A percentile compares a stretch with the other conserved stretches of the same genome.
These are phyloP conservation scores for Choiromyces venosus DNA, from an alignment of 495 filamentous ascomycete genomes.

Conservation along the genomic window DNA sequence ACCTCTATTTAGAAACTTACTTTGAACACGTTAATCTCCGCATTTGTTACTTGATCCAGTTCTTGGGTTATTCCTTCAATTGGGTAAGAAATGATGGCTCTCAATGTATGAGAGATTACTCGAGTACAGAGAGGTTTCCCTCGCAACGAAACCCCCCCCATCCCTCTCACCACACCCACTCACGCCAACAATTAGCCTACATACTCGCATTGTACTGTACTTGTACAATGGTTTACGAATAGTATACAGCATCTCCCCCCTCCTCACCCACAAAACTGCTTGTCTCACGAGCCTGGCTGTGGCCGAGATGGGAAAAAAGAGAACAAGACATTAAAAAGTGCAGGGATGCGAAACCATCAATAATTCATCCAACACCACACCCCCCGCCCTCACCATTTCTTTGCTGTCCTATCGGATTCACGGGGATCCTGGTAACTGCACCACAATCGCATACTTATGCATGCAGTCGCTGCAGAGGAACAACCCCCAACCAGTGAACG, in stretches of 20 bases:
- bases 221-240: neutral
- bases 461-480: slow-evolving; percentile 18
- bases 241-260: neutral
- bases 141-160: slow-evolving; percentile 17
- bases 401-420: slow-evolving; percentile 30
- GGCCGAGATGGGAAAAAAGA: neutral
- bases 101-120: neutral
- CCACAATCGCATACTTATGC: slow-evolving; percentile 38
- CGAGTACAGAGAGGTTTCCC: slow-evolving; percentile 13
- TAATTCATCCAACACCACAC: slow-evolving; percentile 31
- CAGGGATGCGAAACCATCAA: slow-evolving; percentile 24
- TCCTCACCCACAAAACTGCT: neutral
- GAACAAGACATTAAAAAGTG: neutral
- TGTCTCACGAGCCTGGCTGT: neutral
- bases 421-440: slow-evolving; percentile 29
- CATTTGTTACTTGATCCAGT: slow-evolving; percentile 4
- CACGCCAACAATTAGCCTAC: neutral
- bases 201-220: neutral
- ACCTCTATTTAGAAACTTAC: slow-evolving; percentile 26
- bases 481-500: slow-evolving; percentile 28
- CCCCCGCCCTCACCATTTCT: slow-evolving; percentile 13
- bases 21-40: slow-evolving; percentile 25
- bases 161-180: slow-evolving; percentile 14
- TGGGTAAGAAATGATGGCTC: slow-evolving; percentile 12
- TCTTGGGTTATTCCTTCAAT: slow-evolving; percentile 9